Evolutionary conservation across 805 yeast genomes (phyloP), one percentile per base, ranked within the genome.

Genomic region (Wickerhamiella azymoides): DNA sequence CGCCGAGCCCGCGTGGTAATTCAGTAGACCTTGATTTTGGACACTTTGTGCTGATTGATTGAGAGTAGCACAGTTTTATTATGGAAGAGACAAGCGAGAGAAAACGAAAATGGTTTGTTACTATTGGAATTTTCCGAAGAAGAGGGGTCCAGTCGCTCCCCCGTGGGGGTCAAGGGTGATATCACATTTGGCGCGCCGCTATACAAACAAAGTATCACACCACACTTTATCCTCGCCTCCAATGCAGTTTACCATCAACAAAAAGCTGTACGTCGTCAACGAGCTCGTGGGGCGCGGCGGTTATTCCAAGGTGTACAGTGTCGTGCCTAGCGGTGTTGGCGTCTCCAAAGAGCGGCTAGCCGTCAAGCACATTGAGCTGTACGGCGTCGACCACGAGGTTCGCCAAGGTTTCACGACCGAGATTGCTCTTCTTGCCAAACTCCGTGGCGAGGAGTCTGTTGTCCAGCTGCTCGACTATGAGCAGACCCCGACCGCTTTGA

Each of bases 201-300:
- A n/a, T n/a, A n/a, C n/a, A n/a, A n/a, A n/a, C n/a, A n/a, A n/a
- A n/a, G n/a, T n/a, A n/a, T n/a, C n/a, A n/a, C n/a, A n/a, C n/a
- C n/a, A n/a, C n/a, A n/a, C n/a, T n/a, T n/a, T n/a, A n/a, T n/a
- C n/a, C n/a, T n/a, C n/a, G n/a, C n/a, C n/a, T n/a, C n/a, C n/a
- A n/a, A 21, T 21, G 24, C 24, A 21, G 7, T 21, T 5, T 7
- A 21, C 7, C 24, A 72, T 80, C 1, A 83, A 85, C 58, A 77
- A 73, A 2, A 70, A 69, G 35, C 72, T 71, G 36, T 88, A 84
- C 57, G 88, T 81, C 55, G 73, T 80, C 47, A 63, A 84, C 24
- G 95, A 85, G 55, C 66, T 83, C 10, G 61, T 88, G 16, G 97
- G 96, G 3, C 74, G 83, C 60, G 97, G 96, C 19, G 97, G 96